Evolutionary conservation across 306 rosid species (phyloP), one percentile per base, ranked within the genome.

Genomic region (Citrullus amarus): DNA sequence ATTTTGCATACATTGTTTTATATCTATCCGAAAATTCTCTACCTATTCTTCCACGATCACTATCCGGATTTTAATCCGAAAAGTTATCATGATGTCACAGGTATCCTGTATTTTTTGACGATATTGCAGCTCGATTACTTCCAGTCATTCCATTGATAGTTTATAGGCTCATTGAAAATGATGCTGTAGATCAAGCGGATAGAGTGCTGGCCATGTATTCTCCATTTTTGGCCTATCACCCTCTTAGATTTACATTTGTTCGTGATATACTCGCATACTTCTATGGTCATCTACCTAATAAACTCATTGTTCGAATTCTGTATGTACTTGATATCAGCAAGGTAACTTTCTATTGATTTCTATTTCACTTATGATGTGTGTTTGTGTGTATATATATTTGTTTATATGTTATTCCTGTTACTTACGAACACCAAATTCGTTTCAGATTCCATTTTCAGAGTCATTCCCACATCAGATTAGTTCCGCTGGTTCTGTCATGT

Each of bases 211-310:
- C 83, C 71, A 69, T 88, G 77, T 95, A 91, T 86, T 80, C 90
- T 80, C 48, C 74, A 56, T 87, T 92, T 82, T 92, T 95, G 83
- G 89, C 87, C 69, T 91, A 87, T 80, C 90, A 95, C 80, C 97
- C 99, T 70, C 82, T 92, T 55, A 88, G 97, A 82, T 95, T 95
- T 85, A 84, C 97, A n/a, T 95, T 95, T 84, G 99, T 91, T 70
- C 99, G 98, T 72, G 97, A 95, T 87, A 92, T 92, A 87, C 96
- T 95, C 66, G 96, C 99, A 56, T 95, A 95, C 86, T 95, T 95
- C 87, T 95, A 95, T 78, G 91, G 98, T 60, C 97, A 89, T 85
- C 96, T 95, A 79, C 91, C 93, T 71, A 89, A 84, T 75, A 92
- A 91, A 87, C 96, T 95, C 72, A 87, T 90, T 80, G 92, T 95